Conservation (phyloP, 495 filamentous ascomycete genomes). For the Lasiosphaeria hispida region DNA sequence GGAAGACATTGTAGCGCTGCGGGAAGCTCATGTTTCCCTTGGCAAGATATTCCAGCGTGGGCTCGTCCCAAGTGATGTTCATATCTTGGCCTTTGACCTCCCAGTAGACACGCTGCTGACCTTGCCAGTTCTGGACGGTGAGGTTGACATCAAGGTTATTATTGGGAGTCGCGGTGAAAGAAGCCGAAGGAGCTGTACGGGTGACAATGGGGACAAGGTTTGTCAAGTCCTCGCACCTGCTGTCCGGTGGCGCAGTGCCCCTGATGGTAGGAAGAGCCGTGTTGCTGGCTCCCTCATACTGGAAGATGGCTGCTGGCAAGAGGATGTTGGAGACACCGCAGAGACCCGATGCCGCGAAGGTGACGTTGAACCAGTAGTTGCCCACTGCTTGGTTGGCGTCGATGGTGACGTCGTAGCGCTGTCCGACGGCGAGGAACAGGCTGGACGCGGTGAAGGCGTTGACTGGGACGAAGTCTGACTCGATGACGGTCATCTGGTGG, state of each 20-base stretch:
- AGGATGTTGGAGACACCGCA: constrained; percentile 19
- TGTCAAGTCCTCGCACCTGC: too few relatives aligned
- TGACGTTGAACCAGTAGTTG: constrained; percentile 53
- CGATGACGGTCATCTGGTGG: constrained; percentile 44
- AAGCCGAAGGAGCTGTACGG: too few relatives aligned
- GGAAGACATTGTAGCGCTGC: constrained; percentile 14
- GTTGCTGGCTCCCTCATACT: constrained; percentile 29
- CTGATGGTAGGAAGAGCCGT: constrained; percentile 23
- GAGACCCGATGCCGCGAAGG: constrained; percentile 5
- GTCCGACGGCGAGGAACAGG: constrained; percentile 56
- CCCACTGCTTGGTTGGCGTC: constrained; percentile 47
- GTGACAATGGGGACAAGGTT: too few relatives aligned
- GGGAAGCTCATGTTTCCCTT: constrained; percentile 22
- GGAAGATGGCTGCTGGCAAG: constrained; percentile 23
- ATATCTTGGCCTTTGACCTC: constrained; percentile 21
- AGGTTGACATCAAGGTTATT: constrained; percentile 9
- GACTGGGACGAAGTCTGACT: too few relatives aligned
- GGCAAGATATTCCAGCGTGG: constrained; percentile 25
- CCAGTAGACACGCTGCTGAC: constrained; percentile 10
- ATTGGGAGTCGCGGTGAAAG: background rate
- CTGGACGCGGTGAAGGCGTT: too few relatives aligned
- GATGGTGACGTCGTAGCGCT: constrained; percentile 64
- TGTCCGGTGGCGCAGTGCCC: too few relatives aligned
- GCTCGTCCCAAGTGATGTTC: constrained; percentile 23
- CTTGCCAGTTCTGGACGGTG: background rate